These are phyloP conservation scores for Alternaria metachromatica DNA, from an alignment of 2,329 filamentous ascomycete species.

Conservation along the genomic window DNA sequence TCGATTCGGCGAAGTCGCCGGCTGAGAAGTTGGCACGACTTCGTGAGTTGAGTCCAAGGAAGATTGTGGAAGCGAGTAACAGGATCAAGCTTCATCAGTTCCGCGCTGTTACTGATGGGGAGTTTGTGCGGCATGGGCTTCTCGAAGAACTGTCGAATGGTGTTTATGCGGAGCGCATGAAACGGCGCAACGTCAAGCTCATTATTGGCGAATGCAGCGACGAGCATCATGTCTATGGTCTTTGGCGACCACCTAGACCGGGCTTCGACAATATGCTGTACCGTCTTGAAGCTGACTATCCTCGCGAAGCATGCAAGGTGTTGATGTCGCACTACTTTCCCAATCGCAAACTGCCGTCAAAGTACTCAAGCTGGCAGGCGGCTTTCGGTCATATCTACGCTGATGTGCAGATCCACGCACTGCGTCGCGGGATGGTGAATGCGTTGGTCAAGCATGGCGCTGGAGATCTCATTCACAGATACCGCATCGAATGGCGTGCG, in stretches of 20 bases:
- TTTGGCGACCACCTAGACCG: conserved; percentile 56
- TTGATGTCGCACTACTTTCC: conserved; percentile 57
- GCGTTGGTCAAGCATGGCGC: conserved; percentile 53
- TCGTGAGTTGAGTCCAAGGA: conserved; percentile 47
- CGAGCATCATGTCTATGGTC: conserved; percentile 60
- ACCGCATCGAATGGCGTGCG: conserved; percentile 62
- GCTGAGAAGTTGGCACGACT: conserved; percentile 57
- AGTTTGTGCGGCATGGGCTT: conserved; percentile 55
- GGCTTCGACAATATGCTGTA: conserved; percentile 52
- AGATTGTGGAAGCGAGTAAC: conserved; percentile 53
- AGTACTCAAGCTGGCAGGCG: conserved; percentile 56
- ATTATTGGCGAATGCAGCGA: conserved; percentile 63
- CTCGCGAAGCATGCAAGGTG: conserved; percentile 51
- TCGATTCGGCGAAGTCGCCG: conserved; percentile 49
- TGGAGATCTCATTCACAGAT: conserved; percentile 57
- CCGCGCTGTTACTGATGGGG: conserved; percentile 58
- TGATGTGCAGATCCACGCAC: conserved; percentile 62
- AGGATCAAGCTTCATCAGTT: conserved; percentile 60
- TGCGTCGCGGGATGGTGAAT: conserved; percentile 60
- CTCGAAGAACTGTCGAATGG: conserved; percentile 58
- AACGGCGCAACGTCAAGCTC: conserved; percentile 55
- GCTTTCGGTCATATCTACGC: conserved; percentile 63
- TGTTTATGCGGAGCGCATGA: conserved; percentile 55
- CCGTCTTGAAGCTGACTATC: conserved; percentile 62
- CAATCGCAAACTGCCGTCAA: conserved; percentile 45